A percentile compares a stretch with the other conserved stretches of the same genome.
Evolutionary conservation across 2,329 filamentous ascomycete genomes (phyloP).

Genomic region (Fusarium devonianum): DNA sequence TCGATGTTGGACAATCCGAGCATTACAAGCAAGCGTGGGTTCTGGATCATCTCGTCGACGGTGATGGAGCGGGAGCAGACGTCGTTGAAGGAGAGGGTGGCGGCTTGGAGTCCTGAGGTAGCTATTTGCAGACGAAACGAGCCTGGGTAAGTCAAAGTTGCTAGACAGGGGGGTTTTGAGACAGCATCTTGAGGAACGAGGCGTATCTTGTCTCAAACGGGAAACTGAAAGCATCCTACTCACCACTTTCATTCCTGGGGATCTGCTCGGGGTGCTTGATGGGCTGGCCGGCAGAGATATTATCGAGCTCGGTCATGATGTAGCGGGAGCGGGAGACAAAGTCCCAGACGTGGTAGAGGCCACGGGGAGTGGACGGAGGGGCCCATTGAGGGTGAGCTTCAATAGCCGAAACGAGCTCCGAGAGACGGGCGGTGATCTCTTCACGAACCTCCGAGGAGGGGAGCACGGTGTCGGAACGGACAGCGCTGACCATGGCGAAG

Average conservation of each 20-base stretch:
- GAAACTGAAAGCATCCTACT: too few species aligned
- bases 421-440: constrained; percentile 38
- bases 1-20: constrained; percentile 45
- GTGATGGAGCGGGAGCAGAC: constrained; percentile 43
- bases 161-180: too few species aligned
- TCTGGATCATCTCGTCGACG: constrained; percentile 44
- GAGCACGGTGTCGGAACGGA: constrained; percentile 18
- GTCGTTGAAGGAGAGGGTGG: constrained; percentile 41
- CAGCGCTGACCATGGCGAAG: constrained; percentile 24
- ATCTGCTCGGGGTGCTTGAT: constrained; percentile 49
- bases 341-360: constrained; percentile 51
- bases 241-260: constrained; percentile 40
- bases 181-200: too few species aligned
- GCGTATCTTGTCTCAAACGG: too few species aligned
- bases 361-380: constrained; percentile 38
- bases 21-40: constrained; percentile 42
- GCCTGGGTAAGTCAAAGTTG: not conserved
- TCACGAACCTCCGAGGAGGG: constrained; percentile 39
- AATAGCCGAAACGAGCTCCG: constrained; percentile 42
- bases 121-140: constrained; percentile 13
- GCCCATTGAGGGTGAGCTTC: constrained; percentile 43
- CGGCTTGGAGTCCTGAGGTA: constrained; percentile 31
- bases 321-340: constrained; percentile 52
- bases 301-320: constrained; percentile 52
- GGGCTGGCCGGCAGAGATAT: constrained; percentile 45